Evolutionary conservation across 805 yeast genomes (phyloP).

Genomic region (Cyberlindnera lachancei): DNA sequence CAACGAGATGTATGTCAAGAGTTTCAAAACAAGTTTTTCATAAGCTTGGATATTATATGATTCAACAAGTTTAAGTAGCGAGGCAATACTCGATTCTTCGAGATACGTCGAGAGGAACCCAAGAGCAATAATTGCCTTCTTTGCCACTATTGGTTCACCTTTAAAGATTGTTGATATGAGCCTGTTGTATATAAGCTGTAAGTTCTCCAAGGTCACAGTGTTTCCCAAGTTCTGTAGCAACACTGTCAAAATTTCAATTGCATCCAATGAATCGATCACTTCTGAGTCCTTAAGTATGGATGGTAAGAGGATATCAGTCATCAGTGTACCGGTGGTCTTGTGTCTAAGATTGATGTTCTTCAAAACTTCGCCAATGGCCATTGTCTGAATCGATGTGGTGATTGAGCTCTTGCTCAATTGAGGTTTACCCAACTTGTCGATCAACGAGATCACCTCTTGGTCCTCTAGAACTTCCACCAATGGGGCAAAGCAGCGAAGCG

Average conservation of each 20-base stretch:
- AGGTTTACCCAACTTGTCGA: conserved; percentile 13
- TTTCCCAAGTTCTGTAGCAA: conserved; percentile 42
- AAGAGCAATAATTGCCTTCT: conserved; percentile 41
- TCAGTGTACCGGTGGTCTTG: conserved; percentile 19
- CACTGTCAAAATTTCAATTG: conserved; percentile 54
- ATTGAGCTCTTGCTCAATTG: conserved; percentile 19
- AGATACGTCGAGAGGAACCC: conserved; percentile 32
- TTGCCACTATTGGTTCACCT: conserved; percentile 39
- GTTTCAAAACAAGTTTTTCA: conserved; percentile 13
- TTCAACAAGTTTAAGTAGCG: conserved; percentile 15
- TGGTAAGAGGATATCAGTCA: conserved; percentile 34
- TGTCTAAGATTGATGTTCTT: conserved; percentile 19
- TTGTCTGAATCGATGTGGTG: conserved; percentile 23
- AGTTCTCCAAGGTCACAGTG: conserved; percentile 30
- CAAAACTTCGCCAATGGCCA: conserved; percentile 21
- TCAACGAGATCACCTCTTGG: conserved; percentile 15
- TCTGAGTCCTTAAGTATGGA: conserved; percentile 26
- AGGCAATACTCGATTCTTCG: conserved; percentile 19
- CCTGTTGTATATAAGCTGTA: conserved; percentile 19
- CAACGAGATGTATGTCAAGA: conserved; percentile 19
- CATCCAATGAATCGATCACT: conserved; percentile 36
- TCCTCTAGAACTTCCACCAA: conserved; percentile 21
- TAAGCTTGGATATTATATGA: conserved; percentile 14
- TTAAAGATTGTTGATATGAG: conserved; percentile 33
- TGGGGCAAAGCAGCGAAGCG: conserved; percentile 51